Base-by-base conservation (phyloP, 2,329 filamentous ascomycete species). In the Juglanconis oblonga region DNA sequence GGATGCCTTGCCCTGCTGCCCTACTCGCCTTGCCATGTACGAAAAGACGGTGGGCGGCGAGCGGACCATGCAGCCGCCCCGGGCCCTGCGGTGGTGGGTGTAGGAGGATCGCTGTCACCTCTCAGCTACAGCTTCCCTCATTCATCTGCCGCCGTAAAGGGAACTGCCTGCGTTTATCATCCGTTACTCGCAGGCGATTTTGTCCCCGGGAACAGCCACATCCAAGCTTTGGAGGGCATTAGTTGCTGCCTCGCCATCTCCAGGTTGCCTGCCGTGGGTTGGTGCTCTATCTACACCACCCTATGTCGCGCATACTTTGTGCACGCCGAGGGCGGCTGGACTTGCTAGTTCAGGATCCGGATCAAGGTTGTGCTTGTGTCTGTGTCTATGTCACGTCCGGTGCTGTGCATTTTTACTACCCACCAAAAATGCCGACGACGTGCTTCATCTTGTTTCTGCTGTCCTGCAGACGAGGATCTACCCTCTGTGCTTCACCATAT, bases 121-220 rank as follows among this genome's bases (percentile, higher is more conserved):
- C 59, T 61, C 61, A 60, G 45, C 31, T 52, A 57, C 58, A 63
- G 54, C 62, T 58, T 56, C 40, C 36, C 58, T 61, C 38, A 61
- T 63, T 48, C 24, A 10, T 29, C 24, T 31, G 4, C 58, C 55
- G 58, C 65, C 64, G 51, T 64, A 66, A 67, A 52, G 40, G 61
- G 64, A 58, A 61, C 60, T 64, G 58, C 67, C 68, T 78, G 70
- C 72, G 73, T 74, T 69, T 10, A 68, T 69, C 69, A 65, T 62
- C 68, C 3, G 68, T 67, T 67, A 71, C 72, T 73, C 70, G 64
- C 66, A 67, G 65, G 62, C 57, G 65, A 65, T 67, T 73, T 69
- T 68, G 69, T 69, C 63, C 65, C 63, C 58, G 45, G 63, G 59
- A 55, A 59, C 62, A 57, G 55, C 58, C 58, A 55, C 55, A 47